These are phyloP conservation scores for Melastoma malabathricum DNA, from an alignment of 345 rosid species.

Conservation along the genomic window DNA sequence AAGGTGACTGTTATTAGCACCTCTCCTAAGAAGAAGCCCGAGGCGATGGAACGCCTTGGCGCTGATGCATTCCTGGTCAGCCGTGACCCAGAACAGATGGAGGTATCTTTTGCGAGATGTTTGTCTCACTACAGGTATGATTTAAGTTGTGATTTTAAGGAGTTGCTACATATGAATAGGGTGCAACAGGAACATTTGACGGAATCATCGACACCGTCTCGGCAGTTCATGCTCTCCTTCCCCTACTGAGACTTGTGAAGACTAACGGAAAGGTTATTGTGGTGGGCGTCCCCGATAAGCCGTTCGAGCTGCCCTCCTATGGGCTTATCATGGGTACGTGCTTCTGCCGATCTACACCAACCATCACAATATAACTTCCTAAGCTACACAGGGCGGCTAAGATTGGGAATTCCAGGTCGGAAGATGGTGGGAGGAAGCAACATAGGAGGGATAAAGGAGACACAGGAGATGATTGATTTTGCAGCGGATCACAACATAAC, in stretches of 20 bases:
- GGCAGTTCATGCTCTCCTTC: constrained; percentile 18
- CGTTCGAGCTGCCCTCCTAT: constrained; percentile 20
- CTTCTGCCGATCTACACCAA: too few relatives aligned
- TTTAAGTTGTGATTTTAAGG: neutral
- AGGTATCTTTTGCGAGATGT: neutral
- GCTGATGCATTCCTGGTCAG: constrained; percentile 27
- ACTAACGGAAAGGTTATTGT: constrained; percentile 22
- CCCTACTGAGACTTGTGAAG: constrained; percentile 22
- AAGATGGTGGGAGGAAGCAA: constrained; percentile 33
- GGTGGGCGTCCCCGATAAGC: constrained; percentile 21
- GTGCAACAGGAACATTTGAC: constrained; percentile 20
- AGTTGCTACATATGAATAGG: constrained; percentile 2
- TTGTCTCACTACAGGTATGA: neutral
- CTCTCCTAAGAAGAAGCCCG: constrained; percentile 20
- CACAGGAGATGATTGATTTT: constrained; percentile 44
- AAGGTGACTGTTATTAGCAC: constrained; percentile 32
- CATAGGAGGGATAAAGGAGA: constrained; percentile 48
- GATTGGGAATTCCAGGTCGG: constrained; percentile 31
- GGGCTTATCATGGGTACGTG: constrained; percentile 22
- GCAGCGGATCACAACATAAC: constrained; percentile 28
- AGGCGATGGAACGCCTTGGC: constrained; percentile 22
- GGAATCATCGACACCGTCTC: constrained; percentile 31
- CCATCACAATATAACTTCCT: too few relatives aligned
- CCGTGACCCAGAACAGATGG: constrained; percentile 9
- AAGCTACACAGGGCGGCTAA: too few relatives aligned